Percentiles rank a stretch among this genome's conserved stretches.
phyloP scores from a whole-genome alignment of 1,284 basidiomycete genomes.

The Ceratobasidium sp. region DNA sequence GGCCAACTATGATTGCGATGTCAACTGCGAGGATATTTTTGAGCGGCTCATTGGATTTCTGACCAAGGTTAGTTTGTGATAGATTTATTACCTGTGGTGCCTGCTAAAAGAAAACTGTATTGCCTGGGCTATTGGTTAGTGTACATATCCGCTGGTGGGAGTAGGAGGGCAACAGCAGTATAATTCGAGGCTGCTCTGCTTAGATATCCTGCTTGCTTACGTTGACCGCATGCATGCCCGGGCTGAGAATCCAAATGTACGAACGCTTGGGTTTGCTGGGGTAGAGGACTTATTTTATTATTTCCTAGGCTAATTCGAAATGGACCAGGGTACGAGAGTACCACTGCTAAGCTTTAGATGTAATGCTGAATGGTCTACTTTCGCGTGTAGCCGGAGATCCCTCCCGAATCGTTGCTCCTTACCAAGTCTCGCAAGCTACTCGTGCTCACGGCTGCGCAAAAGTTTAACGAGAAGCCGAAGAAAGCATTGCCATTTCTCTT shows the following conservation, averaged over 20 bases:
- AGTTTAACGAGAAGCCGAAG: constrained; percentile 97
- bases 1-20: constrained; percentile 96
- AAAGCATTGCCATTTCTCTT: constrained; percentile 88
- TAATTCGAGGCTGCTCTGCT: constrained; percentile 83
- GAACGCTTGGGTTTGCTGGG: constrained; percentile 42
- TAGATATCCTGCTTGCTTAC: constrained; percentile 88
- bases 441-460: constrained; percentile 81
- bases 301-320: constrained; percentile 24
- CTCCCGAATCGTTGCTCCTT: constrained; percentile 65
- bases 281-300: neutral
- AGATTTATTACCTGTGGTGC: neutral
- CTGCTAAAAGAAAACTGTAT: neutral
- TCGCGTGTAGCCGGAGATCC: constrained; percentile 57
- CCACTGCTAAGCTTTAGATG: neutral
- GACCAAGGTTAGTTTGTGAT: constrained; percentile 65
- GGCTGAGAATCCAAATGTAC: constrained; percentile 66
- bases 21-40: constrained; percentile 95
- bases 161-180: constrained; percentile 69
- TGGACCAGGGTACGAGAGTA: constrained; percentile 39
- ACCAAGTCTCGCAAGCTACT: constrained; percentile 88
- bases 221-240: constrained; percentile 89
- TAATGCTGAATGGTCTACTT: neutral
- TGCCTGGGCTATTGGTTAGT: neutral
- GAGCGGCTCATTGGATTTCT: constrained; percentile 91
- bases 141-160: constrained; percentile 47